Evolutionary conservation across 352 stramenopile genomes (phyloP), one percentile per base, ranked within the genome.

Genomic region (Phytophthora litchii): DNA sequence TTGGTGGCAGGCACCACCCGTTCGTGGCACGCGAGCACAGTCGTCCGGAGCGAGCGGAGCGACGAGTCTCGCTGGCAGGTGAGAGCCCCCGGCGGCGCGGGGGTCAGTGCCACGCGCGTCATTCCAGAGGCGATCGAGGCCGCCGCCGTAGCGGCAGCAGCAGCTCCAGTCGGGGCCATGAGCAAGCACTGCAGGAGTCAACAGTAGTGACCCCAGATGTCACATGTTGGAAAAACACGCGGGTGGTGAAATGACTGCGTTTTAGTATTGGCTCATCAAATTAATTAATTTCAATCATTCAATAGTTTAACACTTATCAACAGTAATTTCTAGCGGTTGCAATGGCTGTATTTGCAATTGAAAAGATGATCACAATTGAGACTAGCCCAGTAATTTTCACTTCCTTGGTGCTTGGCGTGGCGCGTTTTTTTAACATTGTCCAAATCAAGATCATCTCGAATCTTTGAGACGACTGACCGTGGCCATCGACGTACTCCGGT

Each of bases 51-150:
- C 3, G 72, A 66, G 8, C 70, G 75, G 17, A 93, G 58, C 7
- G 73, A 83, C 31, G 80, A 93, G 71, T 93, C 75, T 14, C 64
- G 68, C 40, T 93, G 83, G 29, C 80, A 91, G 31, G 74, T 70
- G 21, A 92, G 72, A 13, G 77, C 79, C 0, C 80, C 79, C 0
- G 78, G 74, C 1, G 66, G 64, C 21, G 79, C 70, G 3, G 60
- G 67, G 20, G 12, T 29, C 13, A 54, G 29, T 5, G 51, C 36
- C 9, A 53, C 44, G 35, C 43, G 41, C 21, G 42, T 51, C 47
- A 49, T 44, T 38, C 12, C 27, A 6, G 45, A 42, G 21, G 64
- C 48, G 20, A 57, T 47, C 0, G 42, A 49, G 21, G 58, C 58
- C 20, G 52, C 47, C 13, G 51, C 47, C 17, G 57, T 43, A 21